These are phyloP conservation scores for Sugiyamaella paludigena DNA, from an alignment of 1,139 yeast species.

Conservation along the genomic window DNA sequence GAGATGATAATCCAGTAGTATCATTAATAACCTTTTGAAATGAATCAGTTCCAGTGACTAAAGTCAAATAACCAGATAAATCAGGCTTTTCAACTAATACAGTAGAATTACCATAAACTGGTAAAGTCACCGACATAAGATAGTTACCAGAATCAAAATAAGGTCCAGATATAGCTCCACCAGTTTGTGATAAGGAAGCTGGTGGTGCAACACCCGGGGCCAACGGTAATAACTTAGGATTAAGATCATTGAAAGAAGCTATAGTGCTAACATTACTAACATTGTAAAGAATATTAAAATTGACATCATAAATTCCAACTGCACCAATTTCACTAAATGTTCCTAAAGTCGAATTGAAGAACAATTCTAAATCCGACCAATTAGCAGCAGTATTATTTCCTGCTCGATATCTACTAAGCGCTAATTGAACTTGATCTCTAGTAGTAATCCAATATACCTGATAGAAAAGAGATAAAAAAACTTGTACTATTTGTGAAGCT, in stretches of 20 bases:
- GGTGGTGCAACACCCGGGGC: conserved; percentile 46
- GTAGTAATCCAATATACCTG: conserved; percentile 70
- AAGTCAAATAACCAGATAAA: conserved; percentile 69
- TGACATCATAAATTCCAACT: conserved; percentile 65
- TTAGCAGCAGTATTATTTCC: conserved; percentile 60
- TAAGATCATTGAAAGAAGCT: conserved; percentile 21
- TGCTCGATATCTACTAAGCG: conserved; percentile 62
- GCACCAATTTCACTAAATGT: conserved; percentile 46
- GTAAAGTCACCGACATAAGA: conserved; percentile 61
- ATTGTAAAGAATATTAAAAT: conserved; percentile 39
- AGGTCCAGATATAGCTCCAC: conserved; percentile 35
- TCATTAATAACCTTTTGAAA: conserved; percentile 52
- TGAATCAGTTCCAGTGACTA: conserved; percentile 58
- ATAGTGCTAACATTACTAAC: conserved; percentile 35
- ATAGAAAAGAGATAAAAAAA: conserved; percentile 59
- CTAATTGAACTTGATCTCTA: conserved; percentile 56
- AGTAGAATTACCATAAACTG: conserved; percentile 71
- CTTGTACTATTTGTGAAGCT: conserved; percentile 74
- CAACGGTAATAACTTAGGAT: conserved; percentile 50
- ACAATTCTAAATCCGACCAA: conserved; percentile 50
- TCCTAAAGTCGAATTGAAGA: conserved; percentile 50
- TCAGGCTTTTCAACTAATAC: conserved; percentile 58
- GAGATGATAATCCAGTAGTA: conserved; percentile 43
- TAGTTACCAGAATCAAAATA: conserved; percentile 25
- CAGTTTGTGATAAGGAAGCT: conserved; percentile 25